These are phyloP conservation scores for cucumber (Cucumis sativus) DNA, from an alignment of 306 rosid species.

Conservation along the genomic window DNA sequence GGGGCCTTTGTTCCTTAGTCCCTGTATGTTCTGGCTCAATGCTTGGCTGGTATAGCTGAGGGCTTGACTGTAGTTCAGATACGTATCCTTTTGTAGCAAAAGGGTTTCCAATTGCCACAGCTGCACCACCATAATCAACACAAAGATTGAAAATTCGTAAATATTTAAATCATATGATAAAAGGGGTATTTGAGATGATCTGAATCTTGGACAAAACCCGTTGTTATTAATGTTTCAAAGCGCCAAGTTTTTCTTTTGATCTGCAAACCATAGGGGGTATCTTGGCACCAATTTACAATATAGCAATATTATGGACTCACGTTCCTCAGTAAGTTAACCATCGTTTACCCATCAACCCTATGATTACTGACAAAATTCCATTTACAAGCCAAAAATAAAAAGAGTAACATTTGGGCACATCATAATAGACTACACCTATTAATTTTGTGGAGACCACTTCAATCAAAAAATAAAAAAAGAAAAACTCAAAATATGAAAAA, in stretches of 20 bases:
- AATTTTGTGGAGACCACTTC: no score
- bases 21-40: slow-evolving; percentile 91
- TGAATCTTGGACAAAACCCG: slow-evolving; percentile 1
- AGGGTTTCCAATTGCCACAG: slow-evolving; percentile 98
- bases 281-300: not conserved
- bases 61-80: slow-evolving; percentile 93
- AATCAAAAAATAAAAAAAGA: no score
- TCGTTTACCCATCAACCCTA: not conserved
- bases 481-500: no score
- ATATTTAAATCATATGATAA: slow-evolving; percentile 8
- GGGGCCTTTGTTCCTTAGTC: slow-evolving; percentile 59
- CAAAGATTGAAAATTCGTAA: slow-evolving; percentile 20
- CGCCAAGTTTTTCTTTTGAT: not conserved
- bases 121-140: slow-evolving; percentile 23
- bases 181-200: slow-evolving; percentile 2
- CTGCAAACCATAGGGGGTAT: not conserved
- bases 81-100: slow-evolving; percentile 87
- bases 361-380: not conserved
- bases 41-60: slow-evolving; percentile 98
- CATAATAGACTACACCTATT: no score
- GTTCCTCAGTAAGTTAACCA: not conserved
- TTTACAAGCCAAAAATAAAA: not conserved
- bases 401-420: not conserved
- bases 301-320: not conserved
- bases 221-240: not conserved